Evolutionary conservation across 345 rosid species (phyloP).

Genomic region (Chamaenerion angustifolium): DNA sequence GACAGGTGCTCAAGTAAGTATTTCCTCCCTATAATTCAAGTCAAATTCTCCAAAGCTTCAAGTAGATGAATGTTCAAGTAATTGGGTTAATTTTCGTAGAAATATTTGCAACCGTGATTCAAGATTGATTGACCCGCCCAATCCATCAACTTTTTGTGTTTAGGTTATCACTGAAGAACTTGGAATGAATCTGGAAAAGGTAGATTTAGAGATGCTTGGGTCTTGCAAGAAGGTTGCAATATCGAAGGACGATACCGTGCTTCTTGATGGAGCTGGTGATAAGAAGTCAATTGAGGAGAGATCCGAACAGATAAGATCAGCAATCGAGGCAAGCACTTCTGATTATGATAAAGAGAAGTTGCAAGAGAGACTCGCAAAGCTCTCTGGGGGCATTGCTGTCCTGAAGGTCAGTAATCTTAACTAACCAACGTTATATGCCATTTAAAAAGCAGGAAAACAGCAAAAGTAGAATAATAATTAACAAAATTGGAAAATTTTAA

Average conservation of each 20-base stretch:
- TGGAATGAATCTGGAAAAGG: conserved; percentile 85
- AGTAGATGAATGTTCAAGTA: not conserved
- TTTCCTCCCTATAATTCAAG: not conserved
- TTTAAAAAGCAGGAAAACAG: not conserved
- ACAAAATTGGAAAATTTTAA: not conserved
- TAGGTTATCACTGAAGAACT: conserved; percentile 87
- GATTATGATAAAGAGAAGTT: conserved; percentile 87
- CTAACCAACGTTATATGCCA: not conserved
- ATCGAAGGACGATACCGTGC: conserved; percentile 80
- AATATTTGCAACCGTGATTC: not conserved
- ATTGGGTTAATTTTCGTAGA: too few relatives aligned
- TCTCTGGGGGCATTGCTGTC: conserved; percentile 94
- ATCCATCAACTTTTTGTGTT: not conserved
- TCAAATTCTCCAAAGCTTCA: too few relatives aligned
- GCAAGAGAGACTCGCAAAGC: conserved; percentile 88
- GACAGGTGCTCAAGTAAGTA: conserved; percentile 73
- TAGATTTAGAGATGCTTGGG: conserved; percentile 69
- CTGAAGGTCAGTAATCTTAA: conserved; percentile 43
- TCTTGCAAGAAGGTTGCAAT: conserved; percentile 84
- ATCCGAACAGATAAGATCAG: conserved; percentile 79
- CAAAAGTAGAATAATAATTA: too few relatives aligned
- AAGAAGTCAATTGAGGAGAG: conserved; percentile 74
- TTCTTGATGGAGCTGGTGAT: conserved; percentile 92
- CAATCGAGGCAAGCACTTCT: conserved; percentile 66
- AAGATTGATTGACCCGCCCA: not conserved